phyloP scores from a whole-genome alignment of 768 basidiomycete genomes.

The Favolaschia claudopus region DNA sequence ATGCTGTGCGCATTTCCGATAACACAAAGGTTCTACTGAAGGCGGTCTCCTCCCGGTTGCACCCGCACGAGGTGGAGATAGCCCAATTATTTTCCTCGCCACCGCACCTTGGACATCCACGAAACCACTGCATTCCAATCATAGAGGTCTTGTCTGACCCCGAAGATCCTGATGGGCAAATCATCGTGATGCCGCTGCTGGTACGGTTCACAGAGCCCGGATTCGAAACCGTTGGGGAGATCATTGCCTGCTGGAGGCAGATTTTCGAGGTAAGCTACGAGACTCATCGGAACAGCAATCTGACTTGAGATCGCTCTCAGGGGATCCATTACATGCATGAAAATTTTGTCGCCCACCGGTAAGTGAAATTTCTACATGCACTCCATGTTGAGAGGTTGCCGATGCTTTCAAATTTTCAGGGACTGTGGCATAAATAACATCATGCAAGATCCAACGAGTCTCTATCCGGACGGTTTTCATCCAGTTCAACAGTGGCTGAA shows the following conservation, averaged over 20 bases:
- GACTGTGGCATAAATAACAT: neutral
- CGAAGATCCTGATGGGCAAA: neutral
- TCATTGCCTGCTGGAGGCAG: conserved; percentile 2
- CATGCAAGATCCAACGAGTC: neutral
- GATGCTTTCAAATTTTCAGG: neutral
- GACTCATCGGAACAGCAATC: no score
- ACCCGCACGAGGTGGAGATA: conserved; percentile 4
- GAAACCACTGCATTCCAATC: conserved; percentile 1
- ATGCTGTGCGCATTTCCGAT: neutral
- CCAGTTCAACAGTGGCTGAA: neutral
- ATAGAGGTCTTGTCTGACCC: conserved; percentile 8
- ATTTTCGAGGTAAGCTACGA: conserved; percentile 1
- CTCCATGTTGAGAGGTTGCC: neutral
- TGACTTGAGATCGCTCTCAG: neutral
- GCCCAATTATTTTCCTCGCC: neutral
- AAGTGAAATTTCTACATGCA: neutral
- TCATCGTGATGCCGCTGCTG: conserved; percentile 3
- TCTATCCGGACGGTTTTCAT: neutral
- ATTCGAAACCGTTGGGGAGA: conserved; percentile 3
- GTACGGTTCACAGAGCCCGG: neutral
- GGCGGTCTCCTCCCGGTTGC: neutral
- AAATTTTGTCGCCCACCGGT: conserved; percentile 10
- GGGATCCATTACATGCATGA: conserved; percentile 7
- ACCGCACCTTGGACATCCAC: neutral
- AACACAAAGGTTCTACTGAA: neutral